Percentiles rank a stretch among this genome's conserved stretches.
phyloP scores from a whole-genome alignment of 1,139 yeast genomes.

The Taphrina communis region DNA sequence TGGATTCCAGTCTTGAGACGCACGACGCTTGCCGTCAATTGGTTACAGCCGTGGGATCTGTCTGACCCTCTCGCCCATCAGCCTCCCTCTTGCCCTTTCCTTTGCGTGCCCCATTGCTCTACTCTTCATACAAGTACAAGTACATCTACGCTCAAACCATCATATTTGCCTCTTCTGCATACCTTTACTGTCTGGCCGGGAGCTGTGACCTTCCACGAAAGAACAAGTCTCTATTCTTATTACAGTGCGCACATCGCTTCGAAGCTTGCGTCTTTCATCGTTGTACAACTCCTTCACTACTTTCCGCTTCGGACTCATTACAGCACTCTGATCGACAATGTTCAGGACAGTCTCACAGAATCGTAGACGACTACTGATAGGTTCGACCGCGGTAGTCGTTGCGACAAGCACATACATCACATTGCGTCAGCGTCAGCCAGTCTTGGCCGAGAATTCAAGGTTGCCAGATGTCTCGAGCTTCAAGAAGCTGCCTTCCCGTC shows the following conservation, averaged over 20 bases:
- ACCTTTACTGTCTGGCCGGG: no score
- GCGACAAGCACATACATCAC: conserved; percentile 27
- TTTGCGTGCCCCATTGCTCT: background rate
- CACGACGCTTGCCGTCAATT: no score
- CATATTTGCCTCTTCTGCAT: background rate
- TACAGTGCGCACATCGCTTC: background rate
- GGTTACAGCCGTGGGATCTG: background rate
- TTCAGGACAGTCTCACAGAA: conserved; percentile 14
- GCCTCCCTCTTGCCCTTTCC: background rate
- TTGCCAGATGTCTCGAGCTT: conserved; percentile 33
- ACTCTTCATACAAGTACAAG: background rate
- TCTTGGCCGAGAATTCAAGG: conserved; percentile 31
- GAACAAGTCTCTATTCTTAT: no score
- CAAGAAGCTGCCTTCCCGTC: conserved; percentile 32
- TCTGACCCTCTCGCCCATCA: background rate
- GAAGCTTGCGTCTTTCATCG: background rate
- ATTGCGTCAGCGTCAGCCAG: conserved; percentile 33
- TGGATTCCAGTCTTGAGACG: no score
- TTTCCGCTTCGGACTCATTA: background rate
- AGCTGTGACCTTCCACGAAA: no score
- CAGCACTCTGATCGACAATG: background rate
- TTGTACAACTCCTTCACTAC: background rate
- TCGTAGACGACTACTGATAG: conserved; percentile 17
- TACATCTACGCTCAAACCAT: background rate
- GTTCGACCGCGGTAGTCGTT: conserved; percentile 31